Evolutionary conservation across 495 filamentous ascomycete species (phyloP).

Genomic region (Neurospora africana): DNA sequence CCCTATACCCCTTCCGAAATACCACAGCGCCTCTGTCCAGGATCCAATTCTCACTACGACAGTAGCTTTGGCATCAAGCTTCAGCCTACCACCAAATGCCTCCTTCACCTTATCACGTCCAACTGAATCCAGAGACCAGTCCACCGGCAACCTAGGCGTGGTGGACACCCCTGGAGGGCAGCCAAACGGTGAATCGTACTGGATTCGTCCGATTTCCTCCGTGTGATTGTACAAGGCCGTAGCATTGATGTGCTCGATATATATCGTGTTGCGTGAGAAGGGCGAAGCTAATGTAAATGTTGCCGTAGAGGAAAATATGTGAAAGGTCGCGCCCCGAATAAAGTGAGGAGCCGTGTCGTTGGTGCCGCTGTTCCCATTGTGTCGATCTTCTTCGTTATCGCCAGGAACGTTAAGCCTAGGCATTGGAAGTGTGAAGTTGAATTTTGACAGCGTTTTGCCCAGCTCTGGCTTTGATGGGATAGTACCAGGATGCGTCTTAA

Average conservation of each 20-base stretch:
- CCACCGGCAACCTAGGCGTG: constrained; percentile 70
- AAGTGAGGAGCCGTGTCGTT: constrained; percentile 43
- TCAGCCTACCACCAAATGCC: constrained; percentile 74
- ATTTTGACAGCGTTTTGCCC: constrained; percentile 57
- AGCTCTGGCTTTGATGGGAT: constrained; percentile 66
- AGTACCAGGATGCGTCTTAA: constrained; percentile 55
- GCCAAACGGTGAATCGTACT: constrained; percentile 61
- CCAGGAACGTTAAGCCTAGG: constrained; percentile 52
- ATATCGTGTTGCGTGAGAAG: constrained; percentile 56
- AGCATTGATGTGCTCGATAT: constrained; percentile 68
- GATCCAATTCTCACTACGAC: constrained; percentile 60
- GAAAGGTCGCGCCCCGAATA: constrained; percentile 76
- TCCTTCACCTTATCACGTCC: constrained; percentile 72
- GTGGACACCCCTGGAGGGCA: constrained; percentile 62
- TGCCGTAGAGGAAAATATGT: constrained; percentile 77
- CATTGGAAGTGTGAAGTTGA: constrained; percentile 57
- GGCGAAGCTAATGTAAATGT: constrained; percentile 78
- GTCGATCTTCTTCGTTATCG: constrained; percentile 20
- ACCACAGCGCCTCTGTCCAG: constrained; percentile 62
- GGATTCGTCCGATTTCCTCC: constrained; percentile 63
- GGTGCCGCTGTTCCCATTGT: constrained; percentile 9
- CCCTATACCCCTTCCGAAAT: constrained; percentile 61
- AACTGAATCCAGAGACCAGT: constrained; percentile 62
- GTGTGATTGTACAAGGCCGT: constrained; percentile 76
- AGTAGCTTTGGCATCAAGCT: constrained; percentile 66